phyloP scores from a whole-genome alignment of 1,139 yeast species.

The Diutina ranongensis region DNA sequence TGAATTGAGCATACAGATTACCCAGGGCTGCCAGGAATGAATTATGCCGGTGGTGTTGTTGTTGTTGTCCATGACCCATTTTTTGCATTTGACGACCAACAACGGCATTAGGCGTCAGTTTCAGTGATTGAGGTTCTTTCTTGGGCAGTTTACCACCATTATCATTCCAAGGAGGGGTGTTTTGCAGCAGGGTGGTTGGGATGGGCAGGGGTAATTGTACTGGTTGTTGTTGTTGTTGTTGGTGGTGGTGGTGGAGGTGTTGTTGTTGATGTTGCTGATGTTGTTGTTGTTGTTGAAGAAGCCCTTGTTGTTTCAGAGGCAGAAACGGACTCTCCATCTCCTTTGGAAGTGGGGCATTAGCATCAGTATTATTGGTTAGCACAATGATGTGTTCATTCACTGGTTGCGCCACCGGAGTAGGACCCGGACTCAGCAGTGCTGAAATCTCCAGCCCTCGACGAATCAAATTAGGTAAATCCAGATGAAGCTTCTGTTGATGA shows the following conservation, averaged over 20 bases:
- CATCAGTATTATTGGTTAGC: constrained; percentile 30
- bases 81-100: not conserved
- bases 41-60: not conserved
- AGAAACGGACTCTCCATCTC: constrained; percentile 7
- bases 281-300: constrained; percentile 22
- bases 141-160: not conserved
- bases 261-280: constrained; percentile 31
- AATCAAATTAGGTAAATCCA: constrained; percentile 9
- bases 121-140: not conserved
- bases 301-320: not conserved
- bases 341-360: constrained; percentile 32
- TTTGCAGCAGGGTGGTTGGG: constrained; percentile 3
- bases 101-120: constrained; percentile 5
- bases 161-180: constrained; percentile 3
- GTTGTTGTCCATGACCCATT: not conserved
- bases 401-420: constrained; percentile 9
- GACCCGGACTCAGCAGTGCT: constrained; percentile 8
- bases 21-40: constrained; percentile 4
- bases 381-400: constrained; percentile 31
- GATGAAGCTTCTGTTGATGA: constrained; percentile 32
- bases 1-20: not conserved
- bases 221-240: constrained; percentile 13
- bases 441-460: constrained; percentile 6
- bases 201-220: constrained; percentile 4
- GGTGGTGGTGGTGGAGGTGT: constrained; percentile 33